Evolutionary conservation across 495 filamentous ascomycete species (phyloP), one percentile per base, ranked within the genome.

Genomic region (Neurospora pannonica): DNA sequence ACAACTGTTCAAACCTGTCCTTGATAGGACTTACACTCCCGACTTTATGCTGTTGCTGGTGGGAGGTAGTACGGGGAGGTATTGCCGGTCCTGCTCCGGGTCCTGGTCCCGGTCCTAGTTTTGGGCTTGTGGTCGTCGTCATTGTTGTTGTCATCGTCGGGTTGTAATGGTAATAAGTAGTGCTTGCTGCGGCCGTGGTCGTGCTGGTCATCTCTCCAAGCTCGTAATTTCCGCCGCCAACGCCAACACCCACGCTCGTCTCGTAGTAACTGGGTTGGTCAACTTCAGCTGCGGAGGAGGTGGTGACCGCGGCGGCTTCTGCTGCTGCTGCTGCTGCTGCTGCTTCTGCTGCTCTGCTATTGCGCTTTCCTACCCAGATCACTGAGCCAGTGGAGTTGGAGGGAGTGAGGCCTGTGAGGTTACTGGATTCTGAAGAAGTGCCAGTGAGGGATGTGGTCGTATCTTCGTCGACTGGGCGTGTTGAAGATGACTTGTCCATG

Each of bases 301-400:
- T 13, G 21, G 10, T 28, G 46, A 7, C n/a, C 42, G 42, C 9
- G 19, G 46, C 40, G 24, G 69, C 31, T 15, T 4, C 40, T 1
- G 73, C 70, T 7, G 70, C 37, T 28, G 71, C 24, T 3, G 70
- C 40, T 39, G 70, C 46, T n/a, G 73, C 73, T 67, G 37, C 71
- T n/a, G n/a, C n/a, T n/a, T n/a, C 40, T 39, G 70, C 46, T 8
- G 48, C 36, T 67, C 28, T 24, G 72, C 72, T 69, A 24, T 70
- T 70, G 38, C n/a, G 24, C 19, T 71, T 38, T 10, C 74, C 74
- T 17, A 75, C 42, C 74, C 74, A 75, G n/a, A 75, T 72, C 34
- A 75, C 74, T 5, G 74, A 75, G 28, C 48, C 38, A 2, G 71
- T 70, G 37, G 74, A 75, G 38, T 24, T 73, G 5, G 74, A 75